These are phyloP conservation scores for Nosema bombycis DNA, from an alignment of 371 early-diverging fungal species.

Conservation along the genomic window DNA sequence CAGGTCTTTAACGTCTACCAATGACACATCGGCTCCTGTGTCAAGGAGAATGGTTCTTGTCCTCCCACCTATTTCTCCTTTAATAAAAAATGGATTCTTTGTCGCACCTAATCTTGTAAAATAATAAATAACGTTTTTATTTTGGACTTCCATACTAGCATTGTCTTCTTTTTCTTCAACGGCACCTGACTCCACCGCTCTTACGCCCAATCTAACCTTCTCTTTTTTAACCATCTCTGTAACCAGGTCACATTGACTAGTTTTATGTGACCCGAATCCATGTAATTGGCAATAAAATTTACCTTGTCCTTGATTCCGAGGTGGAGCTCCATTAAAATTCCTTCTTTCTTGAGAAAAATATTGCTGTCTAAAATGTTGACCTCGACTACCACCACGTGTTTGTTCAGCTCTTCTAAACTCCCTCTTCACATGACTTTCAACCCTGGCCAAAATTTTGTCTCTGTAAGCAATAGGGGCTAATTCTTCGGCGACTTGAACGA, in stretches of 20 bases:
- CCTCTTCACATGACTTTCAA: too few species aligned
- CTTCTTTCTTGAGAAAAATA: too few species aligned
- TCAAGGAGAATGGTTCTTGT: not conserved
- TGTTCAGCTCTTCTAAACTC: too few species aligned
- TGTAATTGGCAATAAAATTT: too few species aligned
- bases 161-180: not conserved
- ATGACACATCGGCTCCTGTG: not conserved
- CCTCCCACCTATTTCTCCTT: not conserved
- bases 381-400: too few species aligned
- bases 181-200: not conserved
- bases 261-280: too few species aligned
- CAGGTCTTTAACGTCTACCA: not conserved
- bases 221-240: not conserved
- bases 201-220: not conserved
- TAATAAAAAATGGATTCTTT: not conserved
- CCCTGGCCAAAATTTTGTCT: not conserved
- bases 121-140: not conserved
- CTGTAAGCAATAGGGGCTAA: not conserved
- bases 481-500: not conserved
- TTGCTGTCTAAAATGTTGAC: too few species aligned
- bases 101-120: not conserved
- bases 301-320: too few species aligned
- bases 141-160: too few species aligned
- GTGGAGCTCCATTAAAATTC: too few species aligned
- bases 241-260: not conserved